These are phyloP conservation scores for Coccomyxa subellipsoidea DNA, from an alignment of 163 green algal genomes.

Conservation along the genomic window DNA sequence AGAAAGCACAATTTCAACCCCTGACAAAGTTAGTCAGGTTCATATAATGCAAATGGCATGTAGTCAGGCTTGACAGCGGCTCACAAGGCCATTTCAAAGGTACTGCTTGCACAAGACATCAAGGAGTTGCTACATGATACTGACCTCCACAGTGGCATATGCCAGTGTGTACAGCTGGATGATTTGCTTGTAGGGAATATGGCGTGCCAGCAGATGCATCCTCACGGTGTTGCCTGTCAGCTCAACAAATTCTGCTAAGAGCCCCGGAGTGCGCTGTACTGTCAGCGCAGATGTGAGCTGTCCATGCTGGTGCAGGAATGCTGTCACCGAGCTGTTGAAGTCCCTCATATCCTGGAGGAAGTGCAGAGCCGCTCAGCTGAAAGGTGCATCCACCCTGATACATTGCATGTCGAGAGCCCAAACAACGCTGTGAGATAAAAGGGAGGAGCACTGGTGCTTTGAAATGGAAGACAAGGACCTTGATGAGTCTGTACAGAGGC, in stretches of 20 bases:
- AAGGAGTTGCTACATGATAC: too few relatives aligned
- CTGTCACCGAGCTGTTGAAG: background rate
- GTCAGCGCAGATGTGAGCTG: background rate
- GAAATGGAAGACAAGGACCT: too few relatives aligned
- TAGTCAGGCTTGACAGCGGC: too few relatives aligned
- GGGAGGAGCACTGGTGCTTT: too few relatives aligned
- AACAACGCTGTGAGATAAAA: too few relatives aligned
- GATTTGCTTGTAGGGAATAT: background rate
- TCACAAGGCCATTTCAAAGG: background rate
- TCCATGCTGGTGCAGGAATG: background rate
- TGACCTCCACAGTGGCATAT: background rate
- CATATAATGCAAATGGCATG: too few relatives aligned
- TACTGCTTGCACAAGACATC: too few relatives aligned
- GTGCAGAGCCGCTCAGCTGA: too few relatives aligned
- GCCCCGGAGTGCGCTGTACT: background rate
- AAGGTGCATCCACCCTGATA: too few relatives aligned
- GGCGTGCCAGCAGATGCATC: background rate
- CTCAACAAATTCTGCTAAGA: background rate
- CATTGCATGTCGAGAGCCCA: too few relatives aligned
- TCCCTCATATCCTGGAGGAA: background rate
- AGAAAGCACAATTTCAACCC: too few relatives aligned
- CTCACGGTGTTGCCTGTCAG: background rate
- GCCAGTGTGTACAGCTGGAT: background rate
- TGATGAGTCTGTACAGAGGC: background rate
- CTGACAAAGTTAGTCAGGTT: too few relatives aligned